phyloP scores from a whole-genome alignment of 2,329 filamentous ascomycete genomes.

The Venturia nashicola region DNA sequence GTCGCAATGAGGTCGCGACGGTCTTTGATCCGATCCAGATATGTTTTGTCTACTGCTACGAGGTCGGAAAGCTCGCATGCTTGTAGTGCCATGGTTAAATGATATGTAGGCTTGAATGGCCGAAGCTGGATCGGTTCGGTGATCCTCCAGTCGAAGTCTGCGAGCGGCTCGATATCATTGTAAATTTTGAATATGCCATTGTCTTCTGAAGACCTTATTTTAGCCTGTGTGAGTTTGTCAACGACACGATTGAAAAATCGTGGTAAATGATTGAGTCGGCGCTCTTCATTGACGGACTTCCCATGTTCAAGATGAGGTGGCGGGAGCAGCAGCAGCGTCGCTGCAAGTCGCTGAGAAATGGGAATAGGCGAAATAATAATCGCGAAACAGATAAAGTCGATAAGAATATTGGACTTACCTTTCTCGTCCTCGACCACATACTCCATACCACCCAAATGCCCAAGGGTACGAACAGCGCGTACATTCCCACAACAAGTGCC shows the following conservation, averaged over 20 bases:
- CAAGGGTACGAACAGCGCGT: neutral
- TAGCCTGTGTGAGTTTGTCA: neutral
- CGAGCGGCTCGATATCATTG: slow-evolving; percentile 32
- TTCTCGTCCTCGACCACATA: neutral
- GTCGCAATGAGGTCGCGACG: slow-evolving; percentile 35
- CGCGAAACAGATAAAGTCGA: neutral
- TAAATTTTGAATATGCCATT: slow-evolving; percentile 19
- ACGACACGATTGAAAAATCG: neutral
- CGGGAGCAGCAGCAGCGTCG: no score
- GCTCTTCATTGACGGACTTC: no score
- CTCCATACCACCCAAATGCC: neutral
- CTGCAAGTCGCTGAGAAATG: no score
- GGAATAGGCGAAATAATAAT: no score
- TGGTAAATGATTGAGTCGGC: neutral
- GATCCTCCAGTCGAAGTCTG: slow-evolving; percentile 37
- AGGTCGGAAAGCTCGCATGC: slow-evolving; percentile 41
- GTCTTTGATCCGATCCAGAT: slow-evolving; percentile 37
- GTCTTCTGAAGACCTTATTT: neutral
- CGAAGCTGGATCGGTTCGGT: slow-evolving; percentile 41
- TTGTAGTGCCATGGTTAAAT: slow-evolving; percentile 50
- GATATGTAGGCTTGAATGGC: slow-evolving; percentile 49
- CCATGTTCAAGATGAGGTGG: no score
- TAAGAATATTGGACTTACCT: neutral
- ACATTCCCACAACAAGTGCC: neutral
- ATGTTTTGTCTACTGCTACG: slow-evolving; percentile 47